Conservation (phyloP, 163 green algal genomes). For the Chlorella variabilis region DNA sequence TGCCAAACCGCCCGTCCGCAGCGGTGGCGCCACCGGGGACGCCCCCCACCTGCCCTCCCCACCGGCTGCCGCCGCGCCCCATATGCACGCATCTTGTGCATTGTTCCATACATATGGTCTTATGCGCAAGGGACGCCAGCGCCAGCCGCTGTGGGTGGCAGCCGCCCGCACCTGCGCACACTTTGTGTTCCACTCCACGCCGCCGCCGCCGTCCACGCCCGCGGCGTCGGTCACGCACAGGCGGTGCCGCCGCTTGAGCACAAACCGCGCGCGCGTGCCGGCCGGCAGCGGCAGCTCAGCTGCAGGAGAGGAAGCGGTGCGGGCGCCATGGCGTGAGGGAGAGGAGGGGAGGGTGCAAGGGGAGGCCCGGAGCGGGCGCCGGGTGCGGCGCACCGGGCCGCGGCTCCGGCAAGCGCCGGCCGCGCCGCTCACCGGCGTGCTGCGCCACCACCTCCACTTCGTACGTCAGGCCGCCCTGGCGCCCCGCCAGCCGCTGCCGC, state of each 20-base stretch:
- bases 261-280: neutral
- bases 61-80: too few species aligned
- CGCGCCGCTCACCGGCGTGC: conserved; percentile 21
- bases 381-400: too few species aligned
- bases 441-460: conserved; percentile 15
- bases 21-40: too few species aligned
- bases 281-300: conserved; percentile 24
- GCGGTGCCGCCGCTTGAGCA: conserved; percentile 29
- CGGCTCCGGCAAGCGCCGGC: neutral
- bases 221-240: conserved; percentile 22
- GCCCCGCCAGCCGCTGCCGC: neutral
- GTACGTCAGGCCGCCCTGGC: neutral
- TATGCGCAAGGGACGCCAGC: too few species aligned
- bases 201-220: neutral
- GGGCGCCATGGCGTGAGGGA: neutral
- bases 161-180: conserved; percentile 5
- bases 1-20: too few species aligned
- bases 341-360: too few species aligned
- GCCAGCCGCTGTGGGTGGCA: too few species aligned
- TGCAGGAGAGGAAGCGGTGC: neutral
- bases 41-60: too few species aligned
- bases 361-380: too few species aligned
- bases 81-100: too few species aligned
- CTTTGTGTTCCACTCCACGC: conserved; percentile 26
- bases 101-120: too few species aligned